These are phyloP conservation scores for Meripilus lineatus DNA, from an alignment of 1,284 basidiomycete species.

Conservation along the genomic window DNA sequence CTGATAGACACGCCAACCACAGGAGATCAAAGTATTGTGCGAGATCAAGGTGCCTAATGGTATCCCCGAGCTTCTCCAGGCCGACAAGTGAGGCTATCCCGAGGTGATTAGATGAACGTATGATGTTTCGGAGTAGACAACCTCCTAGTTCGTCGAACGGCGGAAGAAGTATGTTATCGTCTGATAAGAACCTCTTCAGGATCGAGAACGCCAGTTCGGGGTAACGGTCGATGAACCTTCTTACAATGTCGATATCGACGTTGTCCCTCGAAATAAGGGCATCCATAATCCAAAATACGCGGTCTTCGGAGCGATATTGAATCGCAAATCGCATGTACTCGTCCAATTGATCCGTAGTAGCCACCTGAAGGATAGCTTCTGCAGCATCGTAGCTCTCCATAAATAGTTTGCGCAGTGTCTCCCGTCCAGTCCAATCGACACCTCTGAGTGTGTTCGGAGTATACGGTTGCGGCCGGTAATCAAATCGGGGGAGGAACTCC, in stretches of 20 bases:
- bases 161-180: constrained; percentile 26
- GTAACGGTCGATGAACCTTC: constrained; percentile 39
- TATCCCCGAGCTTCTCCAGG: constrained; percentile 45
- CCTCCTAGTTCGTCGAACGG: constrained; percentile 28
- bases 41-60: constrained; percentile 36
- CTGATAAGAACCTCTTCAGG: constrained; percentile 42
- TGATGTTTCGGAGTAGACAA: constrained; percentile 39
- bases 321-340: constrained; percentile 25
- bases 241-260: constrained; percentile 27
- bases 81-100: constrained; percentile 51
- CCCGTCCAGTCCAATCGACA: constrained; percentile 38
- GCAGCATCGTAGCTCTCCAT: neutral
- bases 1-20: constrained; percentile 42
- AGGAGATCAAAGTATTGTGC: constrained; percentile 46
- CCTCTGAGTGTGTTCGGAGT: constrained; percentile 29
- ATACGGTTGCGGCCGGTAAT: constrained; percentile 40
- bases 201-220: constrained; percentile 51
- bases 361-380: neutral
- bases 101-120: constrained; percentile 48
- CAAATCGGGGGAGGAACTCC: constrained; percentile 45
- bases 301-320: constrained; percentile 46
- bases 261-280: constrained; percentile 30
- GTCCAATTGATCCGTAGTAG: constrained; percentile 8
- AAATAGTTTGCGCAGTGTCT: neutral
- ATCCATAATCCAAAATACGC: constrained; percentile 48